phyloP scores from a whole-genome alignment of 1,139 yeast species.

The Blastobotrys capitulatus region DNA sequence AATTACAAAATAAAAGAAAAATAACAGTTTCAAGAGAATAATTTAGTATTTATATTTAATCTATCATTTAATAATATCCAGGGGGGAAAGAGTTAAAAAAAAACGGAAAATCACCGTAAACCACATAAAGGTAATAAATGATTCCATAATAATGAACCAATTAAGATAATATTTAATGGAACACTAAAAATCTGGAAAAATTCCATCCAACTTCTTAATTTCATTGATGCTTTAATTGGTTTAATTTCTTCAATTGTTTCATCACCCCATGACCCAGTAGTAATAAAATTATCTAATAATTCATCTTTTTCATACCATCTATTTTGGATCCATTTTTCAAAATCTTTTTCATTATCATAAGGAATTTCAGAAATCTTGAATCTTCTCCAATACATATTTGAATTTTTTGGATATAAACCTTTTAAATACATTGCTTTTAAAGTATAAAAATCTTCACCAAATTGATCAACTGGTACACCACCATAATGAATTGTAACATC shows the following conservation, averaged over 20 bases:
- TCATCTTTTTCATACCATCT: slow-evolving; percentile 80
- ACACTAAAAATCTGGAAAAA: slow-evolving; percentile 32
- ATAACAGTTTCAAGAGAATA: too few species aligned
- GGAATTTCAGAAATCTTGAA: slow-evolving; percentile 61
- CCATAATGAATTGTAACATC: slow-evolving; percentile 83
- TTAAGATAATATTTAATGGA: slow-evolving; percentile 27
- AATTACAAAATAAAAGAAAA: too few species aligned
- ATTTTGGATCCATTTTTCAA: slow-evolving; percentile 69
- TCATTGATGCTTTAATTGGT: slow-evolving; percentile 19
- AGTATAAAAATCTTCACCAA: slow-evolving; percentile 75
- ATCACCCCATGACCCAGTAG: slow-evolving; percentile 40
- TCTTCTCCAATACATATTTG: slow-evolving; percentile 60
- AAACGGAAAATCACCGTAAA: neutral
- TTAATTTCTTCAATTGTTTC: slow-evolving; percentile 36
- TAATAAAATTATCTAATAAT: slow-evolving; percentile 54
- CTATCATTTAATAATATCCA: too few species aligned
- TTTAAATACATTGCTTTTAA: slow-evolving; percentile 56
- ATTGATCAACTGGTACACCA: slow-evolving; percentile 55
- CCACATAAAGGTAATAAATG: slow-evolving; percentile 11
- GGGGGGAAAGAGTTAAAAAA: too few species aligned
- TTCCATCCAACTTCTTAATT: slow-evolving; percentile 25
- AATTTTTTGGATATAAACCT: slow-evolving; percentile 65
- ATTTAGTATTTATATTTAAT: too few species aligned
- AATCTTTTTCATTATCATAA: slow-evolving; percentile 46
- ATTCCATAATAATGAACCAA: slow-evolving; percentile 15